These are phyloP conservation scores for Lindgomyces ingoldianus DNA, from an alignment of 495 filamentous ascomycete species.

Conservation along the genomic window DNA sequence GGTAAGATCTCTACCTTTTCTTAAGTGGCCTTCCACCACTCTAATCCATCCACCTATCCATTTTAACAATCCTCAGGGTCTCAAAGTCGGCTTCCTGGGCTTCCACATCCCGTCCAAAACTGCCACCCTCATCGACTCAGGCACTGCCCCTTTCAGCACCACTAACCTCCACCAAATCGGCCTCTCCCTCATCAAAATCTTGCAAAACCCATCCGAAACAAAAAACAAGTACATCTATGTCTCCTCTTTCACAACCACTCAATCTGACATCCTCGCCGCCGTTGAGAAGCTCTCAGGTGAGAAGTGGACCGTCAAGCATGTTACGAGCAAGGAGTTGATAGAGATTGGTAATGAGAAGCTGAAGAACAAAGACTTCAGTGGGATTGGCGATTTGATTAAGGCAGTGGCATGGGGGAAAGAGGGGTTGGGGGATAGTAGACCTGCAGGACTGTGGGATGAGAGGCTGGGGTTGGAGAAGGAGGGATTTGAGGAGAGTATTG, in stretches of 20 bases:
- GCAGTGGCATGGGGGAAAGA: constrained; percentile 13
- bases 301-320: constrained; percentile 47
- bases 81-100: constrained; percentile 49
- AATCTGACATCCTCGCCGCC: constrained; percentile 50
- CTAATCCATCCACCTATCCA: background rate
- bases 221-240: constrained; percentile 55
- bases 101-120: constrained; percentile 48
- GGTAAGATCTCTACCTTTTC: constrained; percentile 35
- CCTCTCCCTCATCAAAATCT: constrained; percentile 46
- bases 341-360: constrained; percentile 42
- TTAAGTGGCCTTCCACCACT: background rate
- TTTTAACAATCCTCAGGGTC: background rate
- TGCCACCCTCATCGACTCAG: constrained; percentile 52
- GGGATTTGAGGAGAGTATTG: constrained; percentile 33
- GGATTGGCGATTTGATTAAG: constrained; percentile 20
- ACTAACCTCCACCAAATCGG: constrained; percentile 50
- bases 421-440: constrained; percentile 15
- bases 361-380: constrained; percentile 43
- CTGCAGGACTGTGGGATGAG: constrained; percentile 30
- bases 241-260: constrained; percentile 49
- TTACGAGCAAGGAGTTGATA: constrained; percentile 41
- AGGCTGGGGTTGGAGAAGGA: constrained; percentile 36
- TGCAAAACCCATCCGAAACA: constrained; percentile 48
- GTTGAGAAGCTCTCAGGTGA: constrained; percentile 49
- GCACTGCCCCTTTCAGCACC: constrained; percentile 45